Evolutionary conservation across 2,329 filamentous ascomycete genomes (phyloP).

Genomic region (Fusarium sp.): DNA sequence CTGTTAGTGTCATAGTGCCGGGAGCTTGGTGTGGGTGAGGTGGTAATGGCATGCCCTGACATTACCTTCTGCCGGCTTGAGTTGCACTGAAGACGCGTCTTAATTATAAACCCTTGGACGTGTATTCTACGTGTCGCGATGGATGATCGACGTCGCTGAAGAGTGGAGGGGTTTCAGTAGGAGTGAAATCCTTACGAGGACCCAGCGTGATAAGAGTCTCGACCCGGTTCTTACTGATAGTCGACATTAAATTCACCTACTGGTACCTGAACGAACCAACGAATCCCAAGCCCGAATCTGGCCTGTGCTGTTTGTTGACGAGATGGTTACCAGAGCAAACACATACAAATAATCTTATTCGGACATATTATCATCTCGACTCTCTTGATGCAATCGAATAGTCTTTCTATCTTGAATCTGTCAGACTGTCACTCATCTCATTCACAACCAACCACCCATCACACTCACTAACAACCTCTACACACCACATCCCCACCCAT

Average conservation of each 20-base stretch:
- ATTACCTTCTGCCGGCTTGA: conserved; percentile 1
- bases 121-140: conserved; percentile 4
- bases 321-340: conserved; percentile 25
- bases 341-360: conserved; percentile 3
- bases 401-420: neutral
- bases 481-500: conserved; percentile 5
- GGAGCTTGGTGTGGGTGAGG: conserved; percentile 9
- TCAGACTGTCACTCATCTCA: conserved; percentile 6
- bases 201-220: neutral
- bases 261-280: neutral
- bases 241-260: conserved; percentile 8
- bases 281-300: conserved; percentile 17
- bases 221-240: neutral
- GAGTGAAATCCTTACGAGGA: neutral
- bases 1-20: conserved; percentile 41
- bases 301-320: conserved; percentile 40
- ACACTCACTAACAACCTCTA: conserved; percentile 25
- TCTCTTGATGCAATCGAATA: conserved; percentile 11
- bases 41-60: neutral
- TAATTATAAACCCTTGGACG: conserved; percentile 18
- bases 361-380: conserved; percentile 7
- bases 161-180: conserved; percentile 25
- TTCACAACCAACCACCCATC: conserved; percentile 3
- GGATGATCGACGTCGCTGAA: conserved; percentile 23
- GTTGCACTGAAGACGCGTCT: conserved; percentile 4